Evolutionary conservation across 768 basidiomycete genomes (phyloP).

Genomic region (Boletus rex-veris): DNA sequence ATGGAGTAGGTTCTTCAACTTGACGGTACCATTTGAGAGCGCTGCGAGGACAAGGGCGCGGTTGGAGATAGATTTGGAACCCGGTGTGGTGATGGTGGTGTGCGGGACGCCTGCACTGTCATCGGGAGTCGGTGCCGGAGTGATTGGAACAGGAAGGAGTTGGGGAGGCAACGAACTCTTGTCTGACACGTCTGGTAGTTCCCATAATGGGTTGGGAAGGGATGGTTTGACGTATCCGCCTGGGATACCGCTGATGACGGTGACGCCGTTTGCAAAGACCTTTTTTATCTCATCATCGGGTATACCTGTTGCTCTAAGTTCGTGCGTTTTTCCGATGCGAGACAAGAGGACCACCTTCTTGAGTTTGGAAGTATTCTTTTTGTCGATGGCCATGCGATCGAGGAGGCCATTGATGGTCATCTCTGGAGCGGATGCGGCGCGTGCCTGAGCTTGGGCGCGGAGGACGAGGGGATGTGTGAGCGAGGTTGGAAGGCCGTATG

Average conservation of each 20-base stretch:
- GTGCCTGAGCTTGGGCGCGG: slow-evolving; percentile 18
- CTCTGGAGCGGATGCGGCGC: slow-evolving; percentile 16
- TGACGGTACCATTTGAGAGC: slow-evolving; percentile 82
- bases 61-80: slow-evolving; percentile 96
- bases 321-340: slow-evolving; percentile 87
- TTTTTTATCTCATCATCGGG: slow-evolving; percentile 77
- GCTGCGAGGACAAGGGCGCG: slow-evolving; percentile 92
- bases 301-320: slow-evolving; percentile 87
- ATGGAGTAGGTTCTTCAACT: slow-evolving; percentile 86
- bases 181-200: slow-evolving; percentile 14
- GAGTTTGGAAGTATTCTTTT: slow-evolving; percentile 83
- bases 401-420: slow-evolving; percentile 72
- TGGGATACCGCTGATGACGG: slow-evolving; percentile 67
- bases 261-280: slow-evolving; percentile 77
- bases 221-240: slow-evolving; percentile 32
- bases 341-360: slow-evolving; percentile 95
- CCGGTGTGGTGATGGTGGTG: slow-evolving; percentile 85
- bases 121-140: background rate
- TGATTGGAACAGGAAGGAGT: slow-evolving; percentile 8
- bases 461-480: slow-evolving; percentile 73
- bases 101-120: slow-evolving; percentile 14
- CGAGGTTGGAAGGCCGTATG: slow-evolving; percentile 86
- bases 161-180: slow-evolving; percentile 21
- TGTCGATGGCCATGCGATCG: slow-evolving; percentile 95
- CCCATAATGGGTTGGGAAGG: slow-evolving; percentile 42